phyloP scores from a whole-genome alignment of 495 filamentous ascomycete species.

The Amniculicola lignicola region DNA sequence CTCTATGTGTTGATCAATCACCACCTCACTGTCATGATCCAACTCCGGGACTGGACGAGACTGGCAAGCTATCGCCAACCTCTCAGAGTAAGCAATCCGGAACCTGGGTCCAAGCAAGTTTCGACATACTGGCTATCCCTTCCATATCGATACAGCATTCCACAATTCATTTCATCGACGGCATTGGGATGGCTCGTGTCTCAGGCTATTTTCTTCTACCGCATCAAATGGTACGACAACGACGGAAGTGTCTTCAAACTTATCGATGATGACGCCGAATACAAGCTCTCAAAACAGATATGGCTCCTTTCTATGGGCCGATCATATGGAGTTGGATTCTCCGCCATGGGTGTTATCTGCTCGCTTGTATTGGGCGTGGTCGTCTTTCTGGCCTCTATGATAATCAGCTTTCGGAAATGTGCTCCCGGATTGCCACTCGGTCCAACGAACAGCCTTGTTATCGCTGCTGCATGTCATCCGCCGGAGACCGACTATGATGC shows the following conservation, averaged over 20 bases:
- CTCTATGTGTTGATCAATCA: not conserved
- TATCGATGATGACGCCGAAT: not conserved
- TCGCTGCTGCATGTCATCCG: conserved; percentile 9
- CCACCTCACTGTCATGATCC: conserved; percentile 2
- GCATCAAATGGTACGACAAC: not conserved
- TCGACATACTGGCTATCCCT: conserved; percentile 10
- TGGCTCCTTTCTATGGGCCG: not conserved
- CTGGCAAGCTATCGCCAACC: not conserved
- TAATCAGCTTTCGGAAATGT: not conserved
- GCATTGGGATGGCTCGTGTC: not conserved
- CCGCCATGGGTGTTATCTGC: not conserved
- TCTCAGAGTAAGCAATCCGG: conserved; percentile 5
- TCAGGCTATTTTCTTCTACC: not conserved
- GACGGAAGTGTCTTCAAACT: not conserved
- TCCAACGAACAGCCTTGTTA: conserved; percentile 4
- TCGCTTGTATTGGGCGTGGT: not conserved
- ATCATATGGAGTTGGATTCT: not conserved
- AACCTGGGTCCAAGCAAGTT: conserved; percentile 1
- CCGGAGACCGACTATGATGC: conserved; percentile 1
- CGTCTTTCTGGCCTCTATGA: not conserved
- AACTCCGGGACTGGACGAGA: conserved; percentile 5
- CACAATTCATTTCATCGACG: not conserved
- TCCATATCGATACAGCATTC: not conserved
- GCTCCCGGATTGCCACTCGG: conserved; percentile 2
- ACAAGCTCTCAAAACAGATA: not conserved